Conservation (phyloP, 2,329 filamentous ascomycete species). For the Penicillium sp. region DNA sequence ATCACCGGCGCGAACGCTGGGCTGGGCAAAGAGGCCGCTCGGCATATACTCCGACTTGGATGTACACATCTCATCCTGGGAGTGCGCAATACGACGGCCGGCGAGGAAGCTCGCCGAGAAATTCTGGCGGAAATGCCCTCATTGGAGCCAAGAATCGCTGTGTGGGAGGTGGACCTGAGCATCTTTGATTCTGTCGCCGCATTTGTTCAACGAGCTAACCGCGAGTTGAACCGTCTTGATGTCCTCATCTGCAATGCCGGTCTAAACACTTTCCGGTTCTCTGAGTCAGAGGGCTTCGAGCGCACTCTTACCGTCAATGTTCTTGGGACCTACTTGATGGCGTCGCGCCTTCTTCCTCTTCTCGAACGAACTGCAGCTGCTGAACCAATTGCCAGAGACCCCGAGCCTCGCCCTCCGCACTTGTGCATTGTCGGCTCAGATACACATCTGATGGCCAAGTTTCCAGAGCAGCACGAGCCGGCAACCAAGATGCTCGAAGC, state of each 20-base stretch:
- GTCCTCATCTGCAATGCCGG: conserved; percentile 42
- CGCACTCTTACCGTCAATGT: conserved; percentile 27
- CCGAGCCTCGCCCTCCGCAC: no score
- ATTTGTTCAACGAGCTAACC: conserved; percentile 36
- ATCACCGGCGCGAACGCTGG: conserved; percentile 8
- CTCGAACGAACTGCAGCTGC: conserved; percentile 7
- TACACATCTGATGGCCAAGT: conserved; percentile 19
- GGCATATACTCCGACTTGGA: conserved; percentile 42
- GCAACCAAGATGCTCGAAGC: no score
- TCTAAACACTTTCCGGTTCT: conserved; percentile 19
- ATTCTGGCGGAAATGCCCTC: conserved; percentile 31
- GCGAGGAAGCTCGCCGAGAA: conserved; percentile 46
- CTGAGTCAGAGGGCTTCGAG: conserved; percentile 23
- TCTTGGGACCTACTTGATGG: conserved; percentile 24
- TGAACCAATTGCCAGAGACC: neutral
- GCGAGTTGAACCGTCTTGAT: conserved; percentile 34
- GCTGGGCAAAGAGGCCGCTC: conserved; percentile 49
- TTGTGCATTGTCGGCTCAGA: conserved; percentile 24
- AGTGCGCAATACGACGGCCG: conserved; percentile 44
- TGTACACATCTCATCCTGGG: conserved; percentile 46
- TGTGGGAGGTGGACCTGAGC: conserved; percentile 48
- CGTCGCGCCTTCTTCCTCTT: conserved; percentile 20
- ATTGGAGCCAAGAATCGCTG: conserved; percentile 36
- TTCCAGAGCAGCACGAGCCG: conserved; percentile 16
- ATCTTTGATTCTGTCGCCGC: conserved; percentile 40